Evolutionary conservation across 2,329 filamentous ascomycete species (phyloP), one percentile per base, ranked within the genome.

Genomic region (Neonectria ditissima): DNA sequence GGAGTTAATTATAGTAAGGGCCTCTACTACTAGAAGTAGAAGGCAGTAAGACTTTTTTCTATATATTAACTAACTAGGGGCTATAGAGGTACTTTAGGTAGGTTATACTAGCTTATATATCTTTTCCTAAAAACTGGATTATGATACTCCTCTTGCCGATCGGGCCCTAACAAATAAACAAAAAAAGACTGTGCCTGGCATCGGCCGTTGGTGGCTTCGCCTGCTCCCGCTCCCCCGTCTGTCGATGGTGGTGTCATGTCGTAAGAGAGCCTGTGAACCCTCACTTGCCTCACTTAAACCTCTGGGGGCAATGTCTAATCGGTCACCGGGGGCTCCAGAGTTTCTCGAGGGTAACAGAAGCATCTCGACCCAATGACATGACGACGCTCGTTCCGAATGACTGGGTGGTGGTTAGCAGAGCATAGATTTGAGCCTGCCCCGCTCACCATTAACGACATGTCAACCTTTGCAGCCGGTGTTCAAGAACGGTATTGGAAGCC

Each of bases 231-330:
- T 53, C 51, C 52, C 55, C 59, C 59, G 55, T 69, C 67, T 66
- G 67, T 65, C 65, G 58, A 68, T 65, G 60, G 58, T 70, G 63
- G 68, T 63, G 63, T 62, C 63, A 69, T 69, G 63, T 67, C 62
- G 62, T 69, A 65, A 59, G 54, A 65, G 54, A 59, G 37, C 50
- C 34, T 37, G 5, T 14, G 54, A 51, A 52, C 41, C 60, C 24
- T 26, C 24, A 26, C 24, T 26, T 26, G 50, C 55, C 51, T 65
- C 65, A 47, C 50, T 71, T 57, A 57, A 59, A 56, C 56, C 48
- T 55, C 59, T 54, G 24, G 55, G 52, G 44, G 52, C 62, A 65
- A 64, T 50, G 54, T 41, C 65, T 48, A 65, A 63, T 67, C 55
- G 68, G 52, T 53, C 51, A 57, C 69, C 64, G 39, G 70, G 70